Evolutionary conservation across 352 stramenopile species (phyloP).

Genomic region (Phytopythium ostracodes): DNA sequence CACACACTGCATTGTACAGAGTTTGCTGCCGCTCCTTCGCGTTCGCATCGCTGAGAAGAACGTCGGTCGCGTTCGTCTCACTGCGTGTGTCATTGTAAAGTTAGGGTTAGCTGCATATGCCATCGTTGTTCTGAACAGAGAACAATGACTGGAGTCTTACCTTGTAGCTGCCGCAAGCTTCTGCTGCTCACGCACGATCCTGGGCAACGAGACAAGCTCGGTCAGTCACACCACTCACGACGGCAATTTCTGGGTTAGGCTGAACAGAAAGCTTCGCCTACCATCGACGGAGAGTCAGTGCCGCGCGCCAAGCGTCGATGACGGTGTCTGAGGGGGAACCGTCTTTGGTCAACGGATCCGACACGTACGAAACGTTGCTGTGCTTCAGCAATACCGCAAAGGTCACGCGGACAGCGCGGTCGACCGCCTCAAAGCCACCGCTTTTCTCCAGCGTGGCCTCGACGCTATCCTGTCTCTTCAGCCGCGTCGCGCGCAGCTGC

Average conservation of each 20-base stretch:
- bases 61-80: slow-evolving; percentile 25
- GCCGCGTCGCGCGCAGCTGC: slow-evolving; percentile 49
- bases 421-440: slow-evolving; percentile 73
- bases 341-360: slow-evolving; percentile 52
- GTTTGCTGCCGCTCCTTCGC: slow-evolving; percentile 63
- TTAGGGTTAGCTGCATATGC: background rate
- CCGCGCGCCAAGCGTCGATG: slow-evolving; percentile 69
- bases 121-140: background rate
- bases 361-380: slow-evolving; percentile 70
- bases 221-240: background rate
- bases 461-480: slow-evolving; percentile 83
- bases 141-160: slow-evolving; percentile 19
- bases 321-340: slow-evolving; percentile 59
- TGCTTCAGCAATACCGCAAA: slow-evolving; percentile 84
- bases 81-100: slow-evolving; percentile 11
- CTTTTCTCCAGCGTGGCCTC: slow-evolving; percentile 83
- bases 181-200: slow-evolving; percentile 87
- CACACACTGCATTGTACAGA: slow-evolving; percentile 78
- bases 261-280: slow-evolving; percentile 20
- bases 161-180: slow-evolving; percentile 65
- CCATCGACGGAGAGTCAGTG: slow-evolving; percentile 79
- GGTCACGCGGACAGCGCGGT: slow-evolving; percentile 70
- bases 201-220: slow-evolving; percentile 12
- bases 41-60: slow-evolving; percentile 33
- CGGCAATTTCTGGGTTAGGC: background rate